Evolutionary conservation across 164 flowering plant species (phyloP), one percentile per base, ranked within the genome.

Genomic region (Echeveria elegans): DNA sequence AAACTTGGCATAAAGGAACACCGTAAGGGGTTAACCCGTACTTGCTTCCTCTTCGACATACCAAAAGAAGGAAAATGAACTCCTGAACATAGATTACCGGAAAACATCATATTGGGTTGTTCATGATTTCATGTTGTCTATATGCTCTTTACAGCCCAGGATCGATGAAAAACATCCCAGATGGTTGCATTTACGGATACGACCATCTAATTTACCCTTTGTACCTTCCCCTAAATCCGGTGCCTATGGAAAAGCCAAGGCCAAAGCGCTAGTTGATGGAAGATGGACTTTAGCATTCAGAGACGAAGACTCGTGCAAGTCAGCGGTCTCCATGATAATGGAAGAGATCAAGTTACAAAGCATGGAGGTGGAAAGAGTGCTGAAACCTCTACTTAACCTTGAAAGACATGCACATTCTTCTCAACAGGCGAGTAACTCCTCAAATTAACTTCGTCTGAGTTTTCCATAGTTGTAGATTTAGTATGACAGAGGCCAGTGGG

Each of bases 251-350:
- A 85, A 76, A 75, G 63, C 63, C 4, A 89, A 79, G 77, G 50
- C 82, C 43, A 90, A 81, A 74, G 71, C 87, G 70, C 71, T 88
- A 70, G 80, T 91, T 58, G 99, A 95, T 76, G 99, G 99, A 63
- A 82, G 96, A 75, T 95, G 99, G 99, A 91, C 90, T 56, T 81
- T 95, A 48, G 96, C 97, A 68, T 95, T 95, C 73, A 79, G 81
- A 69, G 94, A 95, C 58, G 96, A 86, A 65, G 82, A 77, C 29
- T 77, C 90, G 59, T 95, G 97, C 81, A 84, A 81, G 60, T 66
- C 76, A 63, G 97, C 97, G 31, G 69, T 80, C 60, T 77, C 87
- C 26, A 95, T 95, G 90, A 74, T 84, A 75, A 74, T 77, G 4
- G 89, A 87, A 68, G 96, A 91, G 81, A 62, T 78, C 50, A 68